Conservation (phyloP, 1,284 basidiomycete genomes). For the Cutaneotrichosporon sp. region DNA sequence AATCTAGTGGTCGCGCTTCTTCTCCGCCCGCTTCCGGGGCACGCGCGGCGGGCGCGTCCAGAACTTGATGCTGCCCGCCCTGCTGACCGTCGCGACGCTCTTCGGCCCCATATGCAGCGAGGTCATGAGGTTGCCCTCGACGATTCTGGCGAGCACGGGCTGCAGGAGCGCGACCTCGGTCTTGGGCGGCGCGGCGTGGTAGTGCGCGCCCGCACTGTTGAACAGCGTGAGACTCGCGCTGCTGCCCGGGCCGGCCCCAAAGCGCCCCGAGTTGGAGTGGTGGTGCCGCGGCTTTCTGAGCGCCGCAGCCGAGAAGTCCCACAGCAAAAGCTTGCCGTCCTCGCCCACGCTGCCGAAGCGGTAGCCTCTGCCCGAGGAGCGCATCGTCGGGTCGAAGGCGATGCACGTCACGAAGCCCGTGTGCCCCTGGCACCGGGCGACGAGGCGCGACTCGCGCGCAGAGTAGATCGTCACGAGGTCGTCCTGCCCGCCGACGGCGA, state of each 20-base stretch:
- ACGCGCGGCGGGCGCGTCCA: conserved; percentile 69
- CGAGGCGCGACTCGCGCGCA: conserved; percentile 83
- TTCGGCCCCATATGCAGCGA: conserved; percentile 70
- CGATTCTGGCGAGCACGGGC: conserved; percentile 78
- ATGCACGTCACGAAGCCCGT: conserved; percentile 88
- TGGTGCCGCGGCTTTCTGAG: conserved; percentile 53
- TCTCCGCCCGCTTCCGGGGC: conserved; percentile 14
- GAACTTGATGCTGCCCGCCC: conserved; percentile 70
- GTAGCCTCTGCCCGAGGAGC: conserved; percentile 82
- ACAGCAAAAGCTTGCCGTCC: conserved; percentile 90
- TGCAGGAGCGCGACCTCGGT: conserved; percentile 88
- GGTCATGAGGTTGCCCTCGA: conserved; percentile 74
- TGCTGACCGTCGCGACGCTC: conserved; percentile 72
- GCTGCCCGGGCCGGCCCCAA: conserved; percentile 28
- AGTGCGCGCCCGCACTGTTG: conserved; percentile 61
- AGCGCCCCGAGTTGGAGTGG: conserved; percentile 41
- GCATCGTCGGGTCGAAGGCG: conserved; percentile 77
- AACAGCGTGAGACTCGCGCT: conserved; percentile 60
- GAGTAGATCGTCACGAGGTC: conserved; percentile 92
- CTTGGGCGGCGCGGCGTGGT: conserved; percentile 81
- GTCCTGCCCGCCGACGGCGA: conserved; percentile 89
- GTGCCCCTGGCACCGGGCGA: conserved; percentile 97
- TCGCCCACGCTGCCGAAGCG: conserved; percentile 91
- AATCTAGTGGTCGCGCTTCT: conserved; percentile 13
- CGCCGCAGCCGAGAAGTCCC: conserved; percentile 77